Conservation (phyloP, 257 asterid species). For the Nicotiana attenuata region DNA sequence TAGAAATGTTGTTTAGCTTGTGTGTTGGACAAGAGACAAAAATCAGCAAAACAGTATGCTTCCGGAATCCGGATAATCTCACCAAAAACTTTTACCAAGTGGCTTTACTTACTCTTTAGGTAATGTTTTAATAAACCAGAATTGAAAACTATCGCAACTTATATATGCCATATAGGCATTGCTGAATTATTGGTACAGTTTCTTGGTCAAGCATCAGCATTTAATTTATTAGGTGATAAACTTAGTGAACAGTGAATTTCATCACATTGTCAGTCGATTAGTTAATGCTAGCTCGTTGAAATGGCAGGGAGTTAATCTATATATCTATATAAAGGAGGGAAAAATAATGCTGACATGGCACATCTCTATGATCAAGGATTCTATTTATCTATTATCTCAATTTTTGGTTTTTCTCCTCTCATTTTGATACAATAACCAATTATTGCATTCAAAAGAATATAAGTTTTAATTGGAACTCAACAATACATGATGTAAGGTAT, state of each 20-base stretch:
- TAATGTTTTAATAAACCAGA: background rate
- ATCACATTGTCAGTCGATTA: background rate
- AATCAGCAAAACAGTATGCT: background rate
- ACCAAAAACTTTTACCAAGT: background rate
- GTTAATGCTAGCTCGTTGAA: background rate
- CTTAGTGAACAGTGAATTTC: background rate
- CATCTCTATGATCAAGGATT: no score
- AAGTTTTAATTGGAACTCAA: no score
- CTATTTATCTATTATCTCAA: no score
- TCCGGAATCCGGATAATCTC: background rate
- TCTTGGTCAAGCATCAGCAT: background rate
- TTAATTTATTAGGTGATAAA: background rate
- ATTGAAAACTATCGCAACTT: background rate
- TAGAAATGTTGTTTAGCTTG: background rate
- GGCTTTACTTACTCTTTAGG: background rate
- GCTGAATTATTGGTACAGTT: background rate
- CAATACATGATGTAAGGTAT: no score
- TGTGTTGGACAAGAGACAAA: background rate
- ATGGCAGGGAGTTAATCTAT: background rate
- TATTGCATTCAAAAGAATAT: no score
- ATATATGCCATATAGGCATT: background rate
- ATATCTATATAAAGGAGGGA: no score
- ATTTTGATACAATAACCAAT: no score
- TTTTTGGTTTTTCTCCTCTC: no score
- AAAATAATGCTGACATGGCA: no score